Base-by-base conservation (phyloP, 2,329 filamentous ascomycete genomes). In the Fonsecaea erecta region DNA sequence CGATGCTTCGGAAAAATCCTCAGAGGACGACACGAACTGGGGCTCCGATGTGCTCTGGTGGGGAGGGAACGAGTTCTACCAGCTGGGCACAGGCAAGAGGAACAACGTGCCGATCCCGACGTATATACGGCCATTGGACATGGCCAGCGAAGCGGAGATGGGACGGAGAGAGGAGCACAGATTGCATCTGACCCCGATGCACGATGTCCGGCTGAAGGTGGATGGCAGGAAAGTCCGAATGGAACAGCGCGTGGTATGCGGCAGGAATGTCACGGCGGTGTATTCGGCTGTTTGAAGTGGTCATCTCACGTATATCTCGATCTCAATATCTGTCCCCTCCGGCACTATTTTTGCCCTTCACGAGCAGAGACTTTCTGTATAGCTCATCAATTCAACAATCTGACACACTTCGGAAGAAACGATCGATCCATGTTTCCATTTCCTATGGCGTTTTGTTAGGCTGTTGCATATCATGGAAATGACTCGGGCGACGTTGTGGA, bases 1-100 rank as follows among this genome's bases (percentile, higher is more conserved):
- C 5, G 79, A 82, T 16, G 84, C 88, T 72, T 66, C 78, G 75
- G 60, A 81, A 72, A 76, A 77, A 67, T 72, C 76, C 16, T 83
- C 84, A 1, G 80, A 86, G 46, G 90, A 91, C 70, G 90, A 93
- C 73, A 92, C 88, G 1, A 93, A 95, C 75, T 97, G 89, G 86
- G 95, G 95, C 55, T 88, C 90, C 3, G 95, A 98, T 75, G 88
- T 93, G 32, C 77, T 98, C 1, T 96, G 92, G 82, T 99, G 93
- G 92, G 95, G 95, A 67, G 92, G 92, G 60, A 99, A 98, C 73
- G 93, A 98, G 79, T 86, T 89, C 75, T 97, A 90, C 77, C 95
- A 99, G 78, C 85, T 99, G 28, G 95, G 95, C 12, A 97, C 90
- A 0, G 93, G 95, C 30, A 96, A 90, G 81, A 82, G 94, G 67